A percentile compares a stretch with the other conserved stretches of the same genome.
Evolutionary conservation across 75 land plant species (phyloP).

Genomic region (Gnetum montanum): DNA sequence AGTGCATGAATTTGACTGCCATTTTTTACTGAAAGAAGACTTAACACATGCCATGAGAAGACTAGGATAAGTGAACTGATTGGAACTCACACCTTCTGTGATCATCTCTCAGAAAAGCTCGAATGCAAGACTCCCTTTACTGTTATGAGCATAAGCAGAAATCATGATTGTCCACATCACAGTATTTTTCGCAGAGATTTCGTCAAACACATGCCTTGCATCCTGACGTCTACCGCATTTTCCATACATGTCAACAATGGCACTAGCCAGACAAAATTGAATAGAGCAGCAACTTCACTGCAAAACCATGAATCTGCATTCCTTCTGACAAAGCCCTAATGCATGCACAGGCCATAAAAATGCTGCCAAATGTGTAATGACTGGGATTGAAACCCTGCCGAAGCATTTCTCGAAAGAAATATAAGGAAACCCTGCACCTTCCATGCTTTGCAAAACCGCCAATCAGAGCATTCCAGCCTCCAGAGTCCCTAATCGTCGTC

Average conservation of each 20-base stretch:
- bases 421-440: conserved; percentile 15
- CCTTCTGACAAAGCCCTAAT: conserved; percentile 37
- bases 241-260: conserved; percentile 57
- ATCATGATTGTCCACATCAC: conserved; percentile 60
- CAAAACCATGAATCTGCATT: conserved; percentile 41
- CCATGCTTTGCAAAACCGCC: conserved; percentile 27
- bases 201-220: conserved; percentile 29
- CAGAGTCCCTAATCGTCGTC: conserved; percentile 4
- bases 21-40: conserved; percentile 18
- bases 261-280: conserved; percentile 35
- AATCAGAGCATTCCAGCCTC: conserved; percentile 40
- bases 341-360: conserved; percentile 33
- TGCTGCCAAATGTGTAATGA: conserved; percentile 41
- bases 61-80: conserved; percentile 33
- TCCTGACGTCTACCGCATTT: conserved; percentile 50
- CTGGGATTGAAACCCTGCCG: conserved; percentile 20
- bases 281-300: conserved; percentile 30
- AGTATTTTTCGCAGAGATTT: conserved; percentile 16
- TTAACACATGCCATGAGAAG: conserved; percentile 42
- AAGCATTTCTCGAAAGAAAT: conserved; percentile 29
- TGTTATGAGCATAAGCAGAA: conserved; percentile 36
- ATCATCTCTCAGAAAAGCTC: conserved; percentile 47
- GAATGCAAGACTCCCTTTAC: conserved; percentile 18
- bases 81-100: conserved; percentile 16
- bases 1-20: conserved; percentile 48